Conservation (phyloP, 2,329 filamentous ascomycete genomes). For the Didymella exigua region DNA sequence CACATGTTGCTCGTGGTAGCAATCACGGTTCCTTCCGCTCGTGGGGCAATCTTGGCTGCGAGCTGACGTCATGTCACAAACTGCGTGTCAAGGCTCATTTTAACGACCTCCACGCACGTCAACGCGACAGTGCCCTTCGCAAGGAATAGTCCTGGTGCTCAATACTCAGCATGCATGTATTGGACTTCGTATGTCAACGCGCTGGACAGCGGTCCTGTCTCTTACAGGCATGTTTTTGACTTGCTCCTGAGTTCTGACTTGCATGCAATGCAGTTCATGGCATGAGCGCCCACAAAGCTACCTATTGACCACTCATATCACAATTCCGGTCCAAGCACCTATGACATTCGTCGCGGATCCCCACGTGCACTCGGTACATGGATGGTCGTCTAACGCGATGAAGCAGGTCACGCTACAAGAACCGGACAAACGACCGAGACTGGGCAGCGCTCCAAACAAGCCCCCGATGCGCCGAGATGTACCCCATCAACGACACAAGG, state of each 20-base stretch:
- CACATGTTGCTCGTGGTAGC: too few relatives aligned
- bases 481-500: constrained; percentile 2
- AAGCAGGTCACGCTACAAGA: constrained; percentile 30
- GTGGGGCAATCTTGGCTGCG: background rate
- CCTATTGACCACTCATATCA: background rate
- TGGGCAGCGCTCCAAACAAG: constrained; percentile 14
- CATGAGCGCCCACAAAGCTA: background rate
- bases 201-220: background rate
- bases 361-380: constrained; percentile 16
- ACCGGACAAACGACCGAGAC: constrained; percentile 18
- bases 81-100: constrained; percentile 7
- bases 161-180: background rate
- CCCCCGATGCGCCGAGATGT: constrained; percentile 20
- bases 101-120: background rate
- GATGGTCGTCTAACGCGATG: constrained; percentile 24
- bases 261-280: background rate
- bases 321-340: constrained; percentile 3
- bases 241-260: too few relatives aligned
- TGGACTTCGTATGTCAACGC: background rate
- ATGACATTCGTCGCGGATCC: constrained; percentile 2
- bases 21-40: constrained; percentile 13
- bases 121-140: background rate
- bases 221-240: background rate
- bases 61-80: constrained; percentile 1
- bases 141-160: background rate